Evolutionary conservation across 2,329 filamentous ascomycete species (phyloP).

Genomic region (Trichocomaceae sp.): DNA sequence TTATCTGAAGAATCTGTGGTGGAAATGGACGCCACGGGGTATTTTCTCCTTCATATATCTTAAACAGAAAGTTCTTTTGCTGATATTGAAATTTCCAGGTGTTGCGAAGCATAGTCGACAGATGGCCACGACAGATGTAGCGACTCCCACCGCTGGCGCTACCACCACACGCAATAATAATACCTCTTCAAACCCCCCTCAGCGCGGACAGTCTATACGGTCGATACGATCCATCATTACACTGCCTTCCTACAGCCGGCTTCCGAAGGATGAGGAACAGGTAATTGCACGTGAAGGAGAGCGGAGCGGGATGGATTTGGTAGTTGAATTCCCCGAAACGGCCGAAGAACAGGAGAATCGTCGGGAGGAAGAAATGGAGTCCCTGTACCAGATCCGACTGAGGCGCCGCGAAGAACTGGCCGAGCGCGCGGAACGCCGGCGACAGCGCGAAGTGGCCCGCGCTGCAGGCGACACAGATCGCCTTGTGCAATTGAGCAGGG

Average conservation of each 20-base stretch:
- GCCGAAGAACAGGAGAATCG: conserved; percentile 69
- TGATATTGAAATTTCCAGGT: background rate
- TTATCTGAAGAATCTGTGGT: conserved; percentile 48
- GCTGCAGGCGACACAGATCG: conserved; percentile 62
- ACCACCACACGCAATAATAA: background rate
- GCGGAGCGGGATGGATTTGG: conserved; percentile 80
- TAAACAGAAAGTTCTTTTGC: background rate
- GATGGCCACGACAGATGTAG: conserved; percentile 1
- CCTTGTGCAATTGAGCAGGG: conserved; percentile 56
- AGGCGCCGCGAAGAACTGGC: conserved; percentile 67
- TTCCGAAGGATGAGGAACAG: conserved; percentile 67
- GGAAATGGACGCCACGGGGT: conserved; percentile 40
- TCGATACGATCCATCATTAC: conserved; percentile 76
- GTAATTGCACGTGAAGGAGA: conserved; percentile 86
- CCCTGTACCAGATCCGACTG: conserved; percentile 79
- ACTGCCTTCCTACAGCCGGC: conserved; percentile 72
- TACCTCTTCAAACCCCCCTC: conserved; percentile 45
- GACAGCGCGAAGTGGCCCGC: conserved; percentile 64
- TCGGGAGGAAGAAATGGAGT: conserved; percentile 86
- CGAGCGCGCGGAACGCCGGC: conserved; percentile 70
- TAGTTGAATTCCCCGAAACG: conserved; percentile 77
- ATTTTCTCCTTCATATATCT: background rate
- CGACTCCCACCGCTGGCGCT: background rate
- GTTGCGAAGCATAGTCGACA: background rate
- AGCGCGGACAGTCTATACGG: conserved; percentile 70